These are phyloP conservation scores for Rheum nobile DNA, from an alignment of 148 eudicot species.

Conservation along the genomic window DNA sequence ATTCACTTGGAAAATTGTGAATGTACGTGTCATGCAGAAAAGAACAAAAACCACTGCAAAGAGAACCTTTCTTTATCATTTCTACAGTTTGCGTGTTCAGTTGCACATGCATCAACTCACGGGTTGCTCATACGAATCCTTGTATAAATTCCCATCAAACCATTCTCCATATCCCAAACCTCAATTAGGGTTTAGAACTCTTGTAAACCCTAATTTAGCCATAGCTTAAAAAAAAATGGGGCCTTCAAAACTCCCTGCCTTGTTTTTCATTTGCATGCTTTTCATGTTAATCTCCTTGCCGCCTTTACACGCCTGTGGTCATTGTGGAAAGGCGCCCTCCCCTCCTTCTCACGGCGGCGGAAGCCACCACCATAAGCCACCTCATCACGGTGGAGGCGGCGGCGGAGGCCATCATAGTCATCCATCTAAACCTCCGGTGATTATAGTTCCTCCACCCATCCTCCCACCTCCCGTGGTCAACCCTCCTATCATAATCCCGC, in stretches of 20 bases:
- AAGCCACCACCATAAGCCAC: constrained; percentile 11
- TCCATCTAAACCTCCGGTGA: background rate
- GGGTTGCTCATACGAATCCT: background rate
- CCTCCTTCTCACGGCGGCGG: constrained; percentile 12
- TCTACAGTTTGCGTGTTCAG: background rate
- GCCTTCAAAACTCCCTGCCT: constrained; percentile 25
- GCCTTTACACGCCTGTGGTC: constrained; percentile 9
- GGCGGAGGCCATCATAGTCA: background rate
- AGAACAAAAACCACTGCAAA: background rate
- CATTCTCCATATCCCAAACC: background rate
- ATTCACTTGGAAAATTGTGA: background rate
- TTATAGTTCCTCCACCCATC: background rate
- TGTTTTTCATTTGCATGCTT: constrained; percentile 43
- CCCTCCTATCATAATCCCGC: constrained; percentile 26
- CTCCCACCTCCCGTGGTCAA: constrained; percentile 36
- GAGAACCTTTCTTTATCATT: background rate
- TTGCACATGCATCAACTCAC: constrained; percentile 4
- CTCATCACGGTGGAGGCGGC: constrained; percentile 14
- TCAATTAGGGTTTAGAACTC: constrained; percentile 1
- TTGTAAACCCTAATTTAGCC: background rate
- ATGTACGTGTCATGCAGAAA: background rate
- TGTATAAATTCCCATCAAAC: background rate
- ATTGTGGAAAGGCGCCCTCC: constrained; percentile 12
- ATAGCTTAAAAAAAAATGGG: background rate
- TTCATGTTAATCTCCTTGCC: constrained; percentile 49